phyloP scores from a whole-genome alignment of 202 grass and related monocot species.

The Zoysia matrella region DNA sequence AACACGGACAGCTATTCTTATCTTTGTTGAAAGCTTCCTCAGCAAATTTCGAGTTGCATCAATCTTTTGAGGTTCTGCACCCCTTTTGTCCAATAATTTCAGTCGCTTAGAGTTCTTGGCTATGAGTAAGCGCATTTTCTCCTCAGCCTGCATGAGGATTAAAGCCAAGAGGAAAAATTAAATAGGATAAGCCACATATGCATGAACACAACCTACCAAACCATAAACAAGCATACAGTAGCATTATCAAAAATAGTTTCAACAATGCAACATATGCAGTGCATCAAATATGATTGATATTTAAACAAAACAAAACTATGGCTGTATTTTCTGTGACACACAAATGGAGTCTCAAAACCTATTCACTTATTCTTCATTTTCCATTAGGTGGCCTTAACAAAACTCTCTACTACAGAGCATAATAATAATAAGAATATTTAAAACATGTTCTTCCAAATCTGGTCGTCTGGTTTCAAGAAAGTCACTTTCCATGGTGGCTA shows the following conservation, averaged over 20 bases:
- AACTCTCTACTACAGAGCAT: neutral
- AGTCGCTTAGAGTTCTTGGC: conserved; percentile 69
- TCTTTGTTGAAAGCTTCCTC: conserved; percentile 77
- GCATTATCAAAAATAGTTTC: neutral
- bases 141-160: conserved; percentile 63
- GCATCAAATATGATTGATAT: neutral
- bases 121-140: conserved; percentile 83
- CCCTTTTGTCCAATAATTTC: conserved; percentile 69
- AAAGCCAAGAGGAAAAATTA: neutral
- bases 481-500: conserved; percentile 2
- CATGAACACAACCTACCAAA: conserved; percentile 7
- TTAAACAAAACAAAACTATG: neutral
- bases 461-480: conserved; percentile 16
- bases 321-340: neutral
- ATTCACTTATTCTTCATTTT: conserved; percentile 11
- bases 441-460: conserved; percentile 9
- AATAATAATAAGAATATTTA: neutral
- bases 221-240: neutral
- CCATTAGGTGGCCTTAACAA: neutral
- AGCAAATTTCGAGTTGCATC: conserved; percentile 67
- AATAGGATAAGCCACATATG: conserved; percentile 1
- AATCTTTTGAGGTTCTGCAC: conserved; percentile 71
- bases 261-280: neutral
- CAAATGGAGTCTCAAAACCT: conserved; percentile 6
- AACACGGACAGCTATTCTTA: conserved; percentile 76